Evolutionary conservation across 768 basidiomycete genomes (phyloP).

Genomic region (Zangia roseola): DNA sequence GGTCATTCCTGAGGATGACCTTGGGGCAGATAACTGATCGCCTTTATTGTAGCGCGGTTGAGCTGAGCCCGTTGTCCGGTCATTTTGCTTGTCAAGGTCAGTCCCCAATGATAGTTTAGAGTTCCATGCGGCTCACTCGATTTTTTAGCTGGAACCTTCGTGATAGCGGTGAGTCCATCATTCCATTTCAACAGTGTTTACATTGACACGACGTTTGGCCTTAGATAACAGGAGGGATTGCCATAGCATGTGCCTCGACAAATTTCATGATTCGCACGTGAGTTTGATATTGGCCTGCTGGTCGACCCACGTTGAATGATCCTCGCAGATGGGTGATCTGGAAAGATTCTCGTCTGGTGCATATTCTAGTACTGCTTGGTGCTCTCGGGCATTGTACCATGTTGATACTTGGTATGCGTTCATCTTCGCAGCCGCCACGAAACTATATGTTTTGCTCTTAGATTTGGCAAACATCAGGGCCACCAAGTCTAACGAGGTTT

Average conservation of each 20-base stretch:
- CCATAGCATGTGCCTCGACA: slow-evolving; percentile 11
- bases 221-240: slow-evolving; percentile 4
- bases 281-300: background rate
- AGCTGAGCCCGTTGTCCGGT: background rate
- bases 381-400: slow-evolving; percentile 12
- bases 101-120: background rate
- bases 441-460: background rate
- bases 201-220: background rate
- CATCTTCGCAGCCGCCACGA: background rate
- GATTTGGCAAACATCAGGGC: background rate
- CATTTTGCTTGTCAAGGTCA: slow-evolving; percentile 7
- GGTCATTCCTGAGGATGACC: background rate
- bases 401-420: slow-evolving; percentile 4
- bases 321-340: slow-evolving; percentile 17
- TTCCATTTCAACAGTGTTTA: background rate
- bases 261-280: slow-evolving; percentile 21
- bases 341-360: slow-evolving; percentile 5
- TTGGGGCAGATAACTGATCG: no score
- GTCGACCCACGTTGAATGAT: background rate
- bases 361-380: background rate
- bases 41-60: slow-evolving; percentile 4
- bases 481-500: background rate
- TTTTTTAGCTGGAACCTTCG: background rate
- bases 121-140: background rate
- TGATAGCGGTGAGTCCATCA: slow-evolving; percentile 1